These are phyloP conservation scores for Mortierella antarctica DNA, from an alignment of 192 early-diverging fungal species.

Conservation along the genomic window DNA sequence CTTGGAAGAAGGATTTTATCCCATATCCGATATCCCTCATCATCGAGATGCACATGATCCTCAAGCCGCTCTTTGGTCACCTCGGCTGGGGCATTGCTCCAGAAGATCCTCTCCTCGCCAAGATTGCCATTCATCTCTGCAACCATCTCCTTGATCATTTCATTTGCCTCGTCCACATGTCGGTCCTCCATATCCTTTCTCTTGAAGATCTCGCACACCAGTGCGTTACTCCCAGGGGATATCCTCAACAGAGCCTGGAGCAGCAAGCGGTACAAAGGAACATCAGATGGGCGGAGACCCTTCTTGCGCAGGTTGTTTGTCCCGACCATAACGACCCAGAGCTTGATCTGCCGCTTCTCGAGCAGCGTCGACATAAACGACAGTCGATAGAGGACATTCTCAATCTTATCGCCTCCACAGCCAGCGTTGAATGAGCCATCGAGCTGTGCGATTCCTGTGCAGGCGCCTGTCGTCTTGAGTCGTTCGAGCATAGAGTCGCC, in stretches of 20 bases:
- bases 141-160: constrained; percentile 4
- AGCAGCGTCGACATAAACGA: constrained; percentile 11
- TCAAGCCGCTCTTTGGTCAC: constrained; percentile 4
- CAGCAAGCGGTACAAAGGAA: constrained; percentile 6
- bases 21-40: constrained; percentile 11
- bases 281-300: constrained; percentile 5
- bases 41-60: constrained; percentile 19
- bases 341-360: background rate
- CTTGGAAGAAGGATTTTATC: background rate
- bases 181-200: constrained; percentile 18
- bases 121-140: constrained; percentile 10
- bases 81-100: constrained; percentile 8
- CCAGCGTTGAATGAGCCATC: constrained; percentile 13
- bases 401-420: constrained; percentile 29
- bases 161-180: constrained; percentile 13
- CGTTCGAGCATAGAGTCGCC: constrained; percentile 26
- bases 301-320: constrained; percentile 28
- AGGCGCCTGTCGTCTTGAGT: constrained; percentile 20
- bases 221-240: background rate
- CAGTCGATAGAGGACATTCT: constrained; percentile 19
- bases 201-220: constrained; percentile 15
- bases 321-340: constrained; percentile 21
- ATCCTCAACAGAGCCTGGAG: constrained; percentile 13
- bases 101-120: constrained; percentile 5
- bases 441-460: background rate